Conservation (phyloP, 1,139 yeast species). For the Debaryomyces subglobosus region DNA sequence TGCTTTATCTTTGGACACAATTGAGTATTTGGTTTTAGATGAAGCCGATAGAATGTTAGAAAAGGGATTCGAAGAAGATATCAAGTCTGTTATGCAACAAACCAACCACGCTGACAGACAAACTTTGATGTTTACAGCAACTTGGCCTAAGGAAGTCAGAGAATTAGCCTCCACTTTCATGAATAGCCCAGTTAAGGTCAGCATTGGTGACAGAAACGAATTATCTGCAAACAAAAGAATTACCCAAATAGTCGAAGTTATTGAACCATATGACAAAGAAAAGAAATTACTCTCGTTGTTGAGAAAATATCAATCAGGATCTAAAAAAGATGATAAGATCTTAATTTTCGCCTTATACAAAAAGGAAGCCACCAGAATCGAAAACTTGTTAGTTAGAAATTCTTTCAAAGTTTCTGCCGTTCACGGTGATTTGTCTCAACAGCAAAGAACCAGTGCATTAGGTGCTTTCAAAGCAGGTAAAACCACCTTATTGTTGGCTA, state of each 20-base stretch:
- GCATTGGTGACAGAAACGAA: slow-evolving; percentile 94
- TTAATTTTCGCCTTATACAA: slow-evolving; percentile 92
- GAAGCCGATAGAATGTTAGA: slow-evolving; percentile 99
- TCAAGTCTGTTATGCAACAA: slow-evolving; percentile 71
- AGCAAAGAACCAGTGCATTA: slow-evolving; percentile 87
- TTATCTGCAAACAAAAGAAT: slow-evolving; percentile 92
- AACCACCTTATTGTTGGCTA: slow-evolving; percentile 79
- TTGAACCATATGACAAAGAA: slow-evolving; percentile 84
- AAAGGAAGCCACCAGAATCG: slow-evolving; percentile 94
- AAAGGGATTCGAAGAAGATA: slow-evolving; percentile 94
- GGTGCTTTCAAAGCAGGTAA: slow-evolving; percentile 83
- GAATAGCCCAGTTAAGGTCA: slow-evolving; percentile 81
- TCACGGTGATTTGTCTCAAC: slow-evolving; percentile 94
- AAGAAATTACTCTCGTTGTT: slow-evolving; percentile 70
- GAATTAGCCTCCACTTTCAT: slow-evolving; percentile 88
- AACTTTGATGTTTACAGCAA: slow-evolving; percentile 87
- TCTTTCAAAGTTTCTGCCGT: slow-evolving; percentile 88
- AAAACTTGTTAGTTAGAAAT: slow-evolving; percentile 68
- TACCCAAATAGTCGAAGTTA: slow-evolving; percentile 89
- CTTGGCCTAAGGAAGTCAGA: slow-evolving; percentile 92
- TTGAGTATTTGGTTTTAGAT: slow-evolving; percentile 84
- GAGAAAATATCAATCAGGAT: slow-evolving; percentile 71
- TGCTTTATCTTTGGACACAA: slow-evolving; percentile 65
- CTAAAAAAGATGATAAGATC: slow-evolving; percentile 72
- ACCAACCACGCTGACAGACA: slow-evolving; percentile 59